Evolutionary conservation across 2,329 filamentous ascomycete genomes (phyloP).

Genomic region (Colletotrichum liaoningense): DNA sequence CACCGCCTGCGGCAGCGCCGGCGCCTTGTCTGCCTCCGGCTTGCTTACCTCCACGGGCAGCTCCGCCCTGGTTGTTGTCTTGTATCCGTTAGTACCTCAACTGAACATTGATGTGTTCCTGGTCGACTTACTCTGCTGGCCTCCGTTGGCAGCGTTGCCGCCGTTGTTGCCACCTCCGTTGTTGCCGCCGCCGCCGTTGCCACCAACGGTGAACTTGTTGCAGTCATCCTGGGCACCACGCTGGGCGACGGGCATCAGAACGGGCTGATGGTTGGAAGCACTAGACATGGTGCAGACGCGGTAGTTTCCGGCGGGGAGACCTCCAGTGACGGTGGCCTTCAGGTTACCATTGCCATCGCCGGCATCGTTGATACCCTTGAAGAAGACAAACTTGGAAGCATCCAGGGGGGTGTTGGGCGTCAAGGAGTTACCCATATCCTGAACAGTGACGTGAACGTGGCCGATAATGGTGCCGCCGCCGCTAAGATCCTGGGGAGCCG

Average conservation of each 20-base stretch:
- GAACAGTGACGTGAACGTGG: slow-evolving; percentile 70
- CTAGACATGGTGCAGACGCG: slow-evolving; percentile 73
- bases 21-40: slow-evolving; percentile 2
- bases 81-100: slow-evolving; percentile 13
- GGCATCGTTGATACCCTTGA: slow-evolving; percentile 75
- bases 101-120: not conserved
- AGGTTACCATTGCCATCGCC: slow-evolving; percentile 68
- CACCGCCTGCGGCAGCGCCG: slow-evolving; percentile 1
- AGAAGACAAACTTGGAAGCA: slow-evolving; percentile 67
- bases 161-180: slow-evolving; percentile 36
- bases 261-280: slow-evolving; percentile 74
- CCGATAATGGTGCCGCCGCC: slow-evolving; percentile 63
- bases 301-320: slow-evolving; percentile 72
- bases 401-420: slow-evolving; percentile 65
- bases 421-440: slow-evolving; percentile 62
- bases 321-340: slow-evolving; percentile 63
- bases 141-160: slow-evolving; percentile 18
- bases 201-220: slow-evolving; percentile 39
- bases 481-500: slow-evolving; percentile 66
- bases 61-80: slow-evolving; percentile 13
- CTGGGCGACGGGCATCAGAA: slow-evolving; percentile 75
- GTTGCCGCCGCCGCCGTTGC: slow-evolving; percentile 38
- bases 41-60: slow-evolving; percentile 15
- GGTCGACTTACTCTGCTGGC: slow-evolving; percentile 15
- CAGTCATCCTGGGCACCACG: slow-evolving; percentile 76